phyloP scores from a whole-genome alignment of 768 basidiomycete genomes.

The Phylloporus rhodoxanthus region DNA sequence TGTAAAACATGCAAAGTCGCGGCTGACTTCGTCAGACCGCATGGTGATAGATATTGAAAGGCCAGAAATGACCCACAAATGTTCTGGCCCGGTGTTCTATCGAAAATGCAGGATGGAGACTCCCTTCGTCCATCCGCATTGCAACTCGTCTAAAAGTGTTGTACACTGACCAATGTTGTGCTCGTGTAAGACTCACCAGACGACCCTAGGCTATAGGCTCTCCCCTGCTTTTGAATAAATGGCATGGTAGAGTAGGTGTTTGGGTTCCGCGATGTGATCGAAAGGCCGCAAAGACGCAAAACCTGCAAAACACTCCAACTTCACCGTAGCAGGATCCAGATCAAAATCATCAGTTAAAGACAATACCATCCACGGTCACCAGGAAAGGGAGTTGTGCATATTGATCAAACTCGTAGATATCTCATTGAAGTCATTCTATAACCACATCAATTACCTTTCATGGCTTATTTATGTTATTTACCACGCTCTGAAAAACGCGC shows the following conservation, averaged over 20 bases:
- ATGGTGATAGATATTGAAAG: too few relatives aligned
- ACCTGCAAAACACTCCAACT: neutral
- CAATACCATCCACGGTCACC: neutral
- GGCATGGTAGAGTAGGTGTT: neutral
- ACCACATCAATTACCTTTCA: conserved; percentile 20
- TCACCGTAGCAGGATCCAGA: neutral
- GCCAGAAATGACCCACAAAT: too few relatives aligned
- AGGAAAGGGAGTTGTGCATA: neutral
- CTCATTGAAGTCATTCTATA: too few relatives aligned
- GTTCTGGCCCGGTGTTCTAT: too few relatives aligned
- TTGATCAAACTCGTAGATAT: too few relatives aligned
- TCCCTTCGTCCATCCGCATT: too few relatives aligned
- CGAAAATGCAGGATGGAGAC: too few relatives aligned
- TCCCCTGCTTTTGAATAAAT: too few relatives aligned
- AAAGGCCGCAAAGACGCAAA: neutral
- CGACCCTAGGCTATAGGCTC: too few relatives aligned
- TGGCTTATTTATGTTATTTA: conserved; percentile 14
- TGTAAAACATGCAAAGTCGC: too few relatives aligned
- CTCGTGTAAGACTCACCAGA: neutral
- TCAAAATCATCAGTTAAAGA: neutral
- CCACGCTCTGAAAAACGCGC: conserved; percentile 31
- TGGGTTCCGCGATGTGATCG: neutral
- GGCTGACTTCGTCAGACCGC: too few relatives aligned
- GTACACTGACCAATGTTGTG: neutral
- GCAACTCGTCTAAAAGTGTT: neutral